phyloP scores from a whole-genome alignment of 352 stramenopile genomes.

The Phytophthora cactorum region DNA sequence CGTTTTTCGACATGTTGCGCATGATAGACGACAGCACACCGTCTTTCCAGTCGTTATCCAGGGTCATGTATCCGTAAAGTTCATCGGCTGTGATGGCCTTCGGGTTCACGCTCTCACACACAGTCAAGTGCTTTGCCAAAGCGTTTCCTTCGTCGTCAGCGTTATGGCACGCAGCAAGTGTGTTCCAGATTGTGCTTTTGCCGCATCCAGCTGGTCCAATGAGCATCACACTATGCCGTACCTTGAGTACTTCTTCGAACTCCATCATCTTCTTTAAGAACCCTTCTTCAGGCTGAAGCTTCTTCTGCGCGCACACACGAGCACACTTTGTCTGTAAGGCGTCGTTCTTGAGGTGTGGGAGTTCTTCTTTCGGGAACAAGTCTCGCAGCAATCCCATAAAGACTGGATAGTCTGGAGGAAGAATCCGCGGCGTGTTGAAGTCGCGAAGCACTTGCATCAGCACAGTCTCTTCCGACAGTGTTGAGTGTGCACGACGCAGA shows the following conservation, averaged over 20 bases:
- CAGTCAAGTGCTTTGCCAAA: conserved; percentile 90
- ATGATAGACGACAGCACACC: conserved; percentile 96
- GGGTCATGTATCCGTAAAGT: conserved; percentile 96
- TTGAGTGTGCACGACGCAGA: conserved; percentile 88
- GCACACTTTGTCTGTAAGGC: conserved; percentile 51
- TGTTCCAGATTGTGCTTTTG: conserved; percentile 97
- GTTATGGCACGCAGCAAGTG: conserved; percentile 88
- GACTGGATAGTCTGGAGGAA: conserved; percentile 92
- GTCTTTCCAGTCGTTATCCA: conserved; percentile 98
- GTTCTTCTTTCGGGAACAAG: conserved; percentile 85
- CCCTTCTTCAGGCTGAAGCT: conserved; percentile 93
- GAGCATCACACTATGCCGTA: conserved; percentile 97
- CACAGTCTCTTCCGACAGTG: conserved; percentile 89
- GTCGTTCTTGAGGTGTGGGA: conserved; percentile 52
- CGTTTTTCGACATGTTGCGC: conserved; percentile 96
- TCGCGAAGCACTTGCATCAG: conserved; percentile 96
- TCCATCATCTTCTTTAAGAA: conserved; percentile 97
- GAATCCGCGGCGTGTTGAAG: conserved; percentile 96
- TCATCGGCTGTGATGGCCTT: conserved; percentile 95
- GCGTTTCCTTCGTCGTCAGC: conserved; percentile 53
- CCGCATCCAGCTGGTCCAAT: conserved; percentile 94
- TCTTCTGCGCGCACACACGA: conserved; percentile 61
- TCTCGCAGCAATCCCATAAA: conserved; percentile 95
- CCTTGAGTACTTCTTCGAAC: conserved; percentile 94
- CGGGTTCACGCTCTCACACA: conserved; percentile 96